Conservation (phyloP, 495 filamentous ascomycete genomes). For the Penicillium bovifimosum region DNA sequence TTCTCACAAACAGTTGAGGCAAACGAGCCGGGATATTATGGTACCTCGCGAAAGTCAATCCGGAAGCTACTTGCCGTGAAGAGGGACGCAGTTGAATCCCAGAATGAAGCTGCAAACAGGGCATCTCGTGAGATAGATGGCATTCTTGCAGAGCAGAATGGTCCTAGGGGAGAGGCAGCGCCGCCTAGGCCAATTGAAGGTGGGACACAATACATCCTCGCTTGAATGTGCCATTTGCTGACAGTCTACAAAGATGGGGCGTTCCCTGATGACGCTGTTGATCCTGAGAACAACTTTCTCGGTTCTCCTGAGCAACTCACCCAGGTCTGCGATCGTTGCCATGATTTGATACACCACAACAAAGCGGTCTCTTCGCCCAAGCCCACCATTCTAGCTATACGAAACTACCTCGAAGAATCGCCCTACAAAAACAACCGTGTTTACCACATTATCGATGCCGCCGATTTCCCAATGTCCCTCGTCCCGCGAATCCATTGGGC, state of each 20-base stretch:
- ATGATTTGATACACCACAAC: slow-evolving; percentile 70
- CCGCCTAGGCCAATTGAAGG: slow-evolving; percentile 20
- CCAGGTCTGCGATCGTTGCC: slow-evolving; percentile 78
- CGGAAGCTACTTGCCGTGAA: slow-evolving; percentile 30
- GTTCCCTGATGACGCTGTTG: slow-evolving; percentile 35
- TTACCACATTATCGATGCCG: slow-evolving; percentile 96
- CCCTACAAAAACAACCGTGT: slow-evolving; percentile 85
- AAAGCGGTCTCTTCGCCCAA: slow-evolving; percentile 63
- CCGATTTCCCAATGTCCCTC: slow-evolving; percentile 92
- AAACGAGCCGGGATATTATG: slow-evolving; percentile 74
- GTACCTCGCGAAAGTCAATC: slow-evolving; percentile 45
- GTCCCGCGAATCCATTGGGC: slow-evolving; percentile 56
- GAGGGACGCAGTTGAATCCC: slow-evolving; percentile 40
- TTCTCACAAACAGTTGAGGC: slow-evolving; percentile 65
- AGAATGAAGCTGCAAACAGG: slow-evolving; percentile 5
- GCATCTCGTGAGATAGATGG: neutral
- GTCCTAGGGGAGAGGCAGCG: neutral
- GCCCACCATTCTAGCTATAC: slow-evolving; percentile 70
- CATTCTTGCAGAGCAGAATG: slow-evolving; percentile 13
- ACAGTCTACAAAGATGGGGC: slow-evolving; percentile 23
- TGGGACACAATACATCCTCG: neutral
- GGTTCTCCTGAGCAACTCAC: slow-evolving; percentile 12
- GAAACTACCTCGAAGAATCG: slow-evolving; percentile 76
- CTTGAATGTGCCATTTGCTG: neutral
- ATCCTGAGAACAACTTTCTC: slow-evolving; percentile 14